These are phyloP conservation scores for Tripterygium wilfordii DNA, from an alignment of 177 flowering plant genomes.

Conservation along the genomic window DNA sequence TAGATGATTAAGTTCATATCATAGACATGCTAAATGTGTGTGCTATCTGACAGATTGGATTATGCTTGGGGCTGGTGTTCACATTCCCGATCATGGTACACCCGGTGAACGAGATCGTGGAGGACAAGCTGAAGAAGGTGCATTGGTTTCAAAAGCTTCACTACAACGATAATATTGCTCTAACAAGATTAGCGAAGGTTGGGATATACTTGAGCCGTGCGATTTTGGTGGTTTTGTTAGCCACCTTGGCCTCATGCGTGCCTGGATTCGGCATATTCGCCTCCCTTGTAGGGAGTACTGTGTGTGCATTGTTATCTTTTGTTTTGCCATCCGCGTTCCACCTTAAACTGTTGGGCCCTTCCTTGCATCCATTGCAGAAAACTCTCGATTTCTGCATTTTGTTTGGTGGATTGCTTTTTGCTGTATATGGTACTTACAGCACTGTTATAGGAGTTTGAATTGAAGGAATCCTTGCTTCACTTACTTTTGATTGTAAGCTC, in stretches of 20 bases:
- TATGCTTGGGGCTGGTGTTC: slow-evolving; percentile 31
- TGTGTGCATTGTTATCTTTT: slow-evolving; percentile 32
- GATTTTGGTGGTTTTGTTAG: slow-evolving; percentile 17
- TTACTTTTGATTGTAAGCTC: not conserved
- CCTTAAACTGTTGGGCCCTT: slow-evolving; percentile 17
- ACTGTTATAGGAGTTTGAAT: not conserved
- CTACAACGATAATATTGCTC: not conserved
- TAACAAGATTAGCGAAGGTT: slow-evolving; percentile 3
- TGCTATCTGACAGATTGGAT: slow-evolving; percentile 20
- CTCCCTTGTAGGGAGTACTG: slow-evolving; percentile 33
- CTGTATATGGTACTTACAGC: slow-evolving; percentile 27
- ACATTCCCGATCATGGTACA: slow-evolving; percentile 36
- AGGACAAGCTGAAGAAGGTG: slow-evolving; percentile 14
- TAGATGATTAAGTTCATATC: no score
- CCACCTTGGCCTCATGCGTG: slow-evolving; percentile 22
- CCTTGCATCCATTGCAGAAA: slow-evolving; percentile 18
- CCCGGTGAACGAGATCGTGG: slow-evolving; percentile 32
- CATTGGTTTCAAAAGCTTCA: slow-evolving; percentile 14
- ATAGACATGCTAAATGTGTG: not conserved
- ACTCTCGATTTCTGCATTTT: slow-evolving; percentile 21
- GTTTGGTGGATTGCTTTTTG: slow-evolving; percentile 26
- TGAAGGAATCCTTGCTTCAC: no score
- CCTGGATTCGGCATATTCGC: slow-evolving; percentile 29
- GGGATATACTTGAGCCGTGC: slow-evolving; percentile 13
- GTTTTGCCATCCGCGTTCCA: slow-evolving; percentile 33